phyloP scores from a whole-genome alignment of 2,329 filamentous ascomycete genomes.

The Massarina eburnea region DNA sequence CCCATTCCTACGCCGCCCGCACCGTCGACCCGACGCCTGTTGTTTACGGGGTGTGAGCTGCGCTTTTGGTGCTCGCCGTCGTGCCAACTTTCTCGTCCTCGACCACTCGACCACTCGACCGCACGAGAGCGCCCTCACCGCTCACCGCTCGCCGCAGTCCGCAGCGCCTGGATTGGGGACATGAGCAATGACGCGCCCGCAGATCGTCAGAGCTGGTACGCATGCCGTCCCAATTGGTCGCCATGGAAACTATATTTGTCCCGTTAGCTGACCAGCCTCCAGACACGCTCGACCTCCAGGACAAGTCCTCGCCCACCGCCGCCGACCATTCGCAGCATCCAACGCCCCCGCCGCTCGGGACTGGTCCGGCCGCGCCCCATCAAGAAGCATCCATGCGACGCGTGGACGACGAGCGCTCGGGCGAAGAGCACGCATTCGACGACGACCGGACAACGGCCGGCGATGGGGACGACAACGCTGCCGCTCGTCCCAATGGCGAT shows the following conservation, averaged over 20 bases:
- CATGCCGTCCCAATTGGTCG: background rate
- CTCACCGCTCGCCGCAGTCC: constrained; percentile 22
- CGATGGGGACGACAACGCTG: constrained; percentile 48
- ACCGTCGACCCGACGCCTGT: no score
- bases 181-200: constrained; percentile 57
- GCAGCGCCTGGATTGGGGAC: constrained; percentile 13
- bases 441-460: constrained; percentile 51
- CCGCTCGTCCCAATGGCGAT: constrained; percentile 36
- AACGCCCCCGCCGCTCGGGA: constrained; percentile 54
- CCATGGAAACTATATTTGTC: background rate
- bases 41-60: no score
- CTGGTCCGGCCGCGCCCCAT: constrained; percentile 69
- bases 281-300: constrained; percentile 96
- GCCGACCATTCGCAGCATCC: constrained; percentile 72
- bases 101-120: constrained; percentile 13
- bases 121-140: constrained; percentile 12
- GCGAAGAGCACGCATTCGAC: constrained; percentile 70
- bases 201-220: constrained; percentile 59
- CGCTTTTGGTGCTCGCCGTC: constrained; percentile 7
- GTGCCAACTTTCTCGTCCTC: constrained; percentile 10
- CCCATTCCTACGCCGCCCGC: no score
- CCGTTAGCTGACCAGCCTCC: no score
- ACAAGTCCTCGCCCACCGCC: constrained; percentile 77
- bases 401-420: constrained; percentile 71
- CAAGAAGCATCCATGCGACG: constrained; percentile 83